phyloP scores from a whole-genome alignment of 2,329 filamentous ascomycete species.

The Pseudogymnoascus sp. region DNA sequence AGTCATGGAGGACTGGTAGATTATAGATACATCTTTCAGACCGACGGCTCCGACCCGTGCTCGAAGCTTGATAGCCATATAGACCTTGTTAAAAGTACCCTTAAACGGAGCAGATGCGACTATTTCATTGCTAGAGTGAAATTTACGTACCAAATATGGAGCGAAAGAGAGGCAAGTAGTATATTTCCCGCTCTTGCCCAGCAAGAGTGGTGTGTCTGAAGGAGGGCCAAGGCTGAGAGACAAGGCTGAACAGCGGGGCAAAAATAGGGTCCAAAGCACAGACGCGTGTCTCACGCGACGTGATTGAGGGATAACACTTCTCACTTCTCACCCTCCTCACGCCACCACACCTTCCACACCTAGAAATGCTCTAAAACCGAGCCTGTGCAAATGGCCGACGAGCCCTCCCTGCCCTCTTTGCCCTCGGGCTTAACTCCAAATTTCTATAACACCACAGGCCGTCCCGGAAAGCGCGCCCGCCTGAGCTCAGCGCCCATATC shows the following conservation, averaged over 20 bases:
- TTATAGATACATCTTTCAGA: neutral
- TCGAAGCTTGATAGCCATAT: neutral
- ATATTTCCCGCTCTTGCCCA: neutral
- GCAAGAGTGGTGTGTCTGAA: neutral
- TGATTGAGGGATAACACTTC: conserved; percentile 7
- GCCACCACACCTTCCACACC: neutral
- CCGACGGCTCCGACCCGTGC: neutral
- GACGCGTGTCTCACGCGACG: conserved; percentile 9
- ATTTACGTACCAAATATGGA: neutral
- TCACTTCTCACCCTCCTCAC: neutral
- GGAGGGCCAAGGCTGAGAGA: neutral
- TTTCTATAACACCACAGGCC: conserved; percentile 13
- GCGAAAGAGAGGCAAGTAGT: neutral
- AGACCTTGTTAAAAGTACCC: neutral
- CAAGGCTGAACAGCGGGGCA: conserved; percentile 4
- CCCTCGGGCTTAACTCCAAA: conserved; percentile 20
- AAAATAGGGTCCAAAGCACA: neutral
- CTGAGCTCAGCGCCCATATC: conserved; percentile 36
- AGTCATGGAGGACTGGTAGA: neutral
- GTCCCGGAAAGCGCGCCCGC: conserved; percentile 33
- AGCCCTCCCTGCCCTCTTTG: conserved; percentile 30
- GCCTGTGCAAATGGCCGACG: conserved; percentile 28
- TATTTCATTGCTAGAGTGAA: neutral
- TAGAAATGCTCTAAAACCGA: neutral
- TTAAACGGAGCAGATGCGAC: neutral